phyloP scores from a whole-genome alignment of 805 yeast genomes.

The Ascoidea asiatica region DNA sequence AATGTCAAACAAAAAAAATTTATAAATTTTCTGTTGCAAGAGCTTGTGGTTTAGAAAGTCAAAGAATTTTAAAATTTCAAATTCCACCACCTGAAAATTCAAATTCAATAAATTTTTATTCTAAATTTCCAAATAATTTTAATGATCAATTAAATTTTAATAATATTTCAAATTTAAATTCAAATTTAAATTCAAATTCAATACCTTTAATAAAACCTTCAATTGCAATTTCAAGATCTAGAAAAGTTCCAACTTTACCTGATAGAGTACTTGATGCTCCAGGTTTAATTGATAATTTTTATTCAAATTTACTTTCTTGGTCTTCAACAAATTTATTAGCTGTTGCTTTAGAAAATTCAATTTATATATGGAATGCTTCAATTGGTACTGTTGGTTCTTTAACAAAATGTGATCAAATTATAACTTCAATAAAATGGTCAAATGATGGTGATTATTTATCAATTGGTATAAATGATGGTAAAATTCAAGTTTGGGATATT shows the following conservation, averaged over 20 bases:
- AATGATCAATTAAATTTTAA: slow-evolving; percentile 9
- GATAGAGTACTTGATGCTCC: slow-evolving; percentile 95
- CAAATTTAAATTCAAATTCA: slow-evolving; percentile 14
- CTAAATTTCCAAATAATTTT: slow-evolving; percentile 13
- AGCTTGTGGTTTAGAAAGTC: slow-evolving; percentile 83
- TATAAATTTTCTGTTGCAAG: slow-evolving; percentile 80
- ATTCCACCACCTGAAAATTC: slow-evolving; percentile 65
- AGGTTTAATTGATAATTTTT: slow-evolving; percentile 85
- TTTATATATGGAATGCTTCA: slow-evolving; percentile 87
- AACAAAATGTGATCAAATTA: slow-evolving; percentile 41
- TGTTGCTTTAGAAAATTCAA: slow-evolving; percentile 71
- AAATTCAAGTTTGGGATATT: slow-evolving; percentile 87
- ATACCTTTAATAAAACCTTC: slow-evolving; percentile 18
- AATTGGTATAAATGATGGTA: slow-evolving; percentile 74
- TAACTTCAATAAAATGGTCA: slow-evolving; percentile 79
- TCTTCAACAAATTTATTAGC: slow-evolving; percentile 71
- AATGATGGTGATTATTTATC: slow-evolving; percentile 80
- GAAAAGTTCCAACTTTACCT: slow-evolving; percentile 77
- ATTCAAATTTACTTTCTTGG: slow-evolving; percentile 80
- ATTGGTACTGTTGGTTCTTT: slow-evolving; percentile 65
- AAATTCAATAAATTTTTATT: slow-evolving; percentile 19
- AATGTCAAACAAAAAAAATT: slow-evolving; percentile 27
- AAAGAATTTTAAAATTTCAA: slow-evolving; percentile 73
- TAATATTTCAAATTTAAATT: slow-evolving; percentile 12
- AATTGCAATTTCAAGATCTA: slow-evolving; percentile 31